Base-by-base conservation (phyloP, 2,329 filamentous ascomycete species). In the Incumbomyces lentus region DNA sequence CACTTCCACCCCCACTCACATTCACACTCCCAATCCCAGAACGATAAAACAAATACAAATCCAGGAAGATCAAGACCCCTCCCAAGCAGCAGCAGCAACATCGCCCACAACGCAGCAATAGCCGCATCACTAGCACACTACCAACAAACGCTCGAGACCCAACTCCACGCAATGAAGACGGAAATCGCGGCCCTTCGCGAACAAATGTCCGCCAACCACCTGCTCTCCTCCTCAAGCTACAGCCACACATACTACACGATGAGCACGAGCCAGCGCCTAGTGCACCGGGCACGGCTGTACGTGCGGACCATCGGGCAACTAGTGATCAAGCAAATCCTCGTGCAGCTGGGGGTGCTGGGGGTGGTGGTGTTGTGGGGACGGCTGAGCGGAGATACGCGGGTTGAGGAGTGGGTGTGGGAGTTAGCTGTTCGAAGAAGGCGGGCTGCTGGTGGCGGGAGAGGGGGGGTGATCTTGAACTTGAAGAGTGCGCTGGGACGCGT, bases 101-200 rank as follows among this genome's bases (percentile, higher is more conserved):
- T 26, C 22, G n/a, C 22, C 8, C 22, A 26, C 22, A 4, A 43
- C 42, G n/a, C 43, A 47, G 48, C 48, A 41, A 58, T 55, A 46
- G 55, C 22, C 52, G 58, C 55, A 18, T 70, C 74, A 54, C 64
- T 68, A 50, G 80, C 78, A 58, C 95, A 88, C 86, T 81, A 84
- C 43, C 81, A 78, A 49, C 81, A 26, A 17, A 37, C 84, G 56
- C 82, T 96, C 51, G 90, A 96, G 67, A 77, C 81, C 36, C 86
- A 87, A 17, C 73, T 96, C 47, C 86, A 90, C 47, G 86, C 88
- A 57, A 81, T 96, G 68, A 94, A 89, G 4, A 84, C 88, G 13
- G 92, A 98, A 66, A 79, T 98, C 29, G 89, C 92, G 1, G 92
- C 92, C 1, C 67, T 96, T 51, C 78, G 92, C 31, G 92, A 98